Base-by-base conservation (phyloP, 257 asterid species). In the Osmanthus fragrans region DNA sequence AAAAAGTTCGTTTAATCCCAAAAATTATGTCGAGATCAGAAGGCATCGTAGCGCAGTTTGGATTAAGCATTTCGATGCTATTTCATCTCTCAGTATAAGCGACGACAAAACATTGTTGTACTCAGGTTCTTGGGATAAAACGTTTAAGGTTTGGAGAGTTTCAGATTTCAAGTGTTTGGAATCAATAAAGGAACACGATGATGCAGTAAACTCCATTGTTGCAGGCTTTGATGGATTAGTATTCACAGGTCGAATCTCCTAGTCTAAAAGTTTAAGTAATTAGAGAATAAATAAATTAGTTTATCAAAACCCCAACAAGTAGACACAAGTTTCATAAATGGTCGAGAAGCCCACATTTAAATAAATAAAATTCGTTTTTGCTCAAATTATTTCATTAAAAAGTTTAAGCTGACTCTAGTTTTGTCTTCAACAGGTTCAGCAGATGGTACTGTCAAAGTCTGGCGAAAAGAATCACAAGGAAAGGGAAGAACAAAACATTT, bases 121-220 rank as follows among this genome's bases (percentile, higher is more conserved):
- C 63, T 89, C 93, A 0, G 91, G 83, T 18, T 89, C 91, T 0
- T 89, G 93, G 93, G 93, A 89, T 68, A 81, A 49, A 67, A 83
- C 91, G 1, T 47, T 89, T 19, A 89, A 89, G 42, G 87, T 89
- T 1, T 87, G 92, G 92, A 58, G 89, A 29, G 42, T 84, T 23
- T 80, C 84, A 0, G 87, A 86, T 45, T 83, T 80, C 9, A 88
- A 88, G 60, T 86, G 92, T 76, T 71, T 88, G 21, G 90, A 88
- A 47, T 86, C 90, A 0, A 37, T 88, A n/a, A 45, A 49, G 0
- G 89, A 87, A 2, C 92, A 88, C 56, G 88, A 87, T 25, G 91
- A 89, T 70, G 87, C 89, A 2, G 91, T 89, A n/a, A 89, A 89
- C 58, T 69, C 91, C 3, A 77, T 89, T 11, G 83, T 77, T 10